Conservation (phyloP, 352 stramenopile genomes). For the Lagenidium giganteum region DNA sequence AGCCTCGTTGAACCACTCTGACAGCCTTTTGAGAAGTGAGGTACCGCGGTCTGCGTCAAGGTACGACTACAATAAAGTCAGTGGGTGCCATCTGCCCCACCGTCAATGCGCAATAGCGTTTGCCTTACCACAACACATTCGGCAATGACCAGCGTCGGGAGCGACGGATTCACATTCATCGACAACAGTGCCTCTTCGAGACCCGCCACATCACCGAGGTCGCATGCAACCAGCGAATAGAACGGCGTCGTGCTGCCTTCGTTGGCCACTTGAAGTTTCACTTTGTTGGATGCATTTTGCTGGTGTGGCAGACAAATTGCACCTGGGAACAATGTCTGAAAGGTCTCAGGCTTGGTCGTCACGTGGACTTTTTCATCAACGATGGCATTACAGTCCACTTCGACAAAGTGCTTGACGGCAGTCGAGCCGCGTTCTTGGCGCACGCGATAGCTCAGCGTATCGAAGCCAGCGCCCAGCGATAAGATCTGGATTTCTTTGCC, state of each 20-base stretch:
- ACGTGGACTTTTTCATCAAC: too few relatives aligned
- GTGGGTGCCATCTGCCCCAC: too few relatives aligned
- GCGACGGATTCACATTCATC: conserved; percentile 21
- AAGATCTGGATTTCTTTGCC: conserved; percentile 41
- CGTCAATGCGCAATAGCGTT: too few relatives aligned
- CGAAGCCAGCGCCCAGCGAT: conserved; percentile 66
- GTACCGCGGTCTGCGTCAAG: conserved; percentile 45
- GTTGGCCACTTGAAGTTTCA: not conserved
- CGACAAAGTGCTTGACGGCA: conserved; percentile 27
- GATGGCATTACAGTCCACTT: conserved; percentile 64
- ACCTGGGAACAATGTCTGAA: conserved; percentile 16
- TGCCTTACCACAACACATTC: conserved; percentile 65
- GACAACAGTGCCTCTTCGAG: conserved; percentile 24
- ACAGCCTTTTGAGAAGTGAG: conserved; percentile 37
- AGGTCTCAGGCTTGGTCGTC: conserved; percentile 33
- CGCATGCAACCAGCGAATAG: conserved; percentile 46
- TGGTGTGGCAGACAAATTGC: not conserved
- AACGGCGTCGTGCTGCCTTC: conserved; percentile 9
- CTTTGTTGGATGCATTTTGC: too few relatives aligned
- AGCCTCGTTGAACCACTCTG: conserved; percentile 24
- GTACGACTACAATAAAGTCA: conserved; percentile 68
- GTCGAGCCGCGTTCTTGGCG: conserved; percentile 18
- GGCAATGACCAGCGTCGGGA: conserved; percentile 53
- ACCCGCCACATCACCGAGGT: conserved; percentile 42
- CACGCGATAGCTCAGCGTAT: conserved; percentile 72